Percentiles rank a stretch among this genome's conserved stretches.
Evolutionary conservation across 108 stramenopile species (phyloP).

Genomic region (Cyclotella choctawhatcheeana): DNA sequence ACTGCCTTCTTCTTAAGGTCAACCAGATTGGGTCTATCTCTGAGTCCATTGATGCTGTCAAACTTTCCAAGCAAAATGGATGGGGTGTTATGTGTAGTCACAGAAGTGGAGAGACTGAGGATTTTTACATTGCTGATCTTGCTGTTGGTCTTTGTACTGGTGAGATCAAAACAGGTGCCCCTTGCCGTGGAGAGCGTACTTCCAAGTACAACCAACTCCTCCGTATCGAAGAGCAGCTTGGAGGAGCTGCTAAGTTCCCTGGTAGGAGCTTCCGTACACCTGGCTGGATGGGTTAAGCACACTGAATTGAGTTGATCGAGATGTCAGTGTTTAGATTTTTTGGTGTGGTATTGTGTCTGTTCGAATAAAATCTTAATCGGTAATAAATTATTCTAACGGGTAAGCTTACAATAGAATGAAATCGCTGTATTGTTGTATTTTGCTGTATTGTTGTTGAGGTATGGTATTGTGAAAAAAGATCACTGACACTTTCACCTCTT

Average conservation of each 20-base stretch:
- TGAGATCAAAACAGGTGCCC: constrained; percentile 99
- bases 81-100: constrained; percentile 99
- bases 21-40: constrained; percentile 99
- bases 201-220: constrained; percentile 98
- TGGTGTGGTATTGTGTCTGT: no score
- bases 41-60: constrained; percentile 99
- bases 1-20: constrained; percentile 99
- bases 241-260: constrained; percentile 73
- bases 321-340: no score
- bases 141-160: constrained; percentile 99
- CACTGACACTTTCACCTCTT: no score
- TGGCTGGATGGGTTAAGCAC: constrained; percentile 85
- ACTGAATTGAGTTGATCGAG: not conserved
- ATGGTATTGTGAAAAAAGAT: no score
- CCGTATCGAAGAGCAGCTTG: constrained; percentile 84
- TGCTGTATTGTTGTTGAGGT: no score
- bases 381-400: no score
- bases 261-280: constrained; percentile 87
- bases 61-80: constrained; percentile 96
- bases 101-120: constrained; percentile 99
- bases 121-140: constrained; percentile 99
- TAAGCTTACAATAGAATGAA: no score
- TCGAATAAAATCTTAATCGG: no score
- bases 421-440: no score
- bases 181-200: constrained; percentile 98